Evolutionary conservation across 768 basidiomycete species (phyloP).

Genomic region (Lactarius hengduanensis): DNA sequence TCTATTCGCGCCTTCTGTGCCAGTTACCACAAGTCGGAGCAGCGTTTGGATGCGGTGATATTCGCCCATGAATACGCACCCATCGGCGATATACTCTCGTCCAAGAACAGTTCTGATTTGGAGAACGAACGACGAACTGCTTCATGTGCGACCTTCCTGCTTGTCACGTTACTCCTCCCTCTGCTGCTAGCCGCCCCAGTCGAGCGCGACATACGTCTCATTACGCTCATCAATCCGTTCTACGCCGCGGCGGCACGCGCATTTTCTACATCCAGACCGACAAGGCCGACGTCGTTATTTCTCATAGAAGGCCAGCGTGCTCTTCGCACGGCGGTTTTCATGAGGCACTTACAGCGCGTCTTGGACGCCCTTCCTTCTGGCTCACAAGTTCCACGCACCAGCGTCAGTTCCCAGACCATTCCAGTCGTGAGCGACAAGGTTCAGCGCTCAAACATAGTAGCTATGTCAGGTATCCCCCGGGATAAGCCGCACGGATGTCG

Average conservation of each 20-base stretch:
- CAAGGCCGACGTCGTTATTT: slow-evolving; percentile 36
- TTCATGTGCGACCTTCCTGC: slow-evolving; percentile 72
- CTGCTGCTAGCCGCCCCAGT: slow-evolving; percentile 75
- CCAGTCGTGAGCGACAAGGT: slow-evolving; percentile 42
- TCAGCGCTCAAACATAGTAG: slow-evolving; percentile 72
- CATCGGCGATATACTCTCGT: slow-evolving; percentile 50
- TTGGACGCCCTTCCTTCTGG: slow-evolving; percentile 75
- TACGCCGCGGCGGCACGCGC: slow-evolving; percentile 74
- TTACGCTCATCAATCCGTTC: slow-evolving; percentile 84
- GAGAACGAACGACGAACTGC: slow-evolving; percentile 45
- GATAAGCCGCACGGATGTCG: slow-evolving; percentile 66
- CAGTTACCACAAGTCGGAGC: slow-evolving; percentile 60
- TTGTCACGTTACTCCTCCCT: slow-evolving; percentile 77
- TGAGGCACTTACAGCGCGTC: slow-evolving; percentile 79
- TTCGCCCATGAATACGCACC: slow-evolving; percentile 76
- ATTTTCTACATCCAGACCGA: slow-evolving; percentile 37
- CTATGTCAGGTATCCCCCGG: slow-evolving; percentile 77
- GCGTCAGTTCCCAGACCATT: slow-evolving; percentile 34
- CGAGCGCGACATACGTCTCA: slow-evolving; percentile 89
- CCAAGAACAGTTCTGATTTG: slow-evolving; percentile 29
- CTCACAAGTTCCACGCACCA: slow-evolving; percentile 48
- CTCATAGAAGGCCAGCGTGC: slow-evolving; percentile 65
- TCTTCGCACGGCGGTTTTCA: slow-evolving; percentile 60
- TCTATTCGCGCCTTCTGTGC: slow-evolving; percentile 70
- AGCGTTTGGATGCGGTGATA: slow-evolving; percentile 73